A percentile compares a stretch with the other conserved stretches of the same genome.
phyloP scores from a whole-genome alignment of 2,329 filamentous ascomycete genomes.

The Apiospora sp. region DNA sequence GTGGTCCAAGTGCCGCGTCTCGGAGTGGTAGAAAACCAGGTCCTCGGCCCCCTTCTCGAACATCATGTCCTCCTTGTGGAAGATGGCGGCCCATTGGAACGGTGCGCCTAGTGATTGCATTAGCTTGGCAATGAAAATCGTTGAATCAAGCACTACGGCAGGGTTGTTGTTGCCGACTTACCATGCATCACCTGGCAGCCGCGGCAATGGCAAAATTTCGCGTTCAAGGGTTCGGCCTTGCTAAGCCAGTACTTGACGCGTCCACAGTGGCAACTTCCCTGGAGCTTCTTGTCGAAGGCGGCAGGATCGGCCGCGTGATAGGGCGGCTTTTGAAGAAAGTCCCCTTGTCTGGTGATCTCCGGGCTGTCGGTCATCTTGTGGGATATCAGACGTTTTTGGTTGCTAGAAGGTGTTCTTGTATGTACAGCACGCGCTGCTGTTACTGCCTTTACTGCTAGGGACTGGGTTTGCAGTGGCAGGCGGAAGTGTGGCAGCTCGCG shows the following conservation, averaged over 20 bases:
- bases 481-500: not conserved
- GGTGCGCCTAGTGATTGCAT: conserved; percentile 66
- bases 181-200: conserved; percentile 84
- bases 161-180: conserved; percentile 22
- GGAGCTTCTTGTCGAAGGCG: conserved; percentile 39
- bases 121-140: not conserved
- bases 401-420: not conserved
- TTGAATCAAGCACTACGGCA: not conserved
- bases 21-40: conserved; percentile 76
- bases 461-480: not conserved
- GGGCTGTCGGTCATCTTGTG: not conserved
- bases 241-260: conserved; percentile 75
- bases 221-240: conserved; percentile 72
- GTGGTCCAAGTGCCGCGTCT: conserved; percentile 66
- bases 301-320: conserved; percentile 12
- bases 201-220: conserved; percentile 84
- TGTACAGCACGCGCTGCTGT: not conserved
- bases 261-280: conserved; percentile 74
- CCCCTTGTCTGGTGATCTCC: no score
- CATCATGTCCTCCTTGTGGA: conserved; percentile 79
- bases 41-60: conserved; percentile 71
- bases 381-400: not conserved
- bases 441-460: not conserved
- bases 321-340: not conserved
- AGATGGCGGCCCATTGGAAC: conserved; percentile 91